These are phyloP conservation scores for Colletotrichum shisoi DNA, from an alignment of 2,329 filamentous ascomycete genomes.

Conservation along the genomic window DNA sequence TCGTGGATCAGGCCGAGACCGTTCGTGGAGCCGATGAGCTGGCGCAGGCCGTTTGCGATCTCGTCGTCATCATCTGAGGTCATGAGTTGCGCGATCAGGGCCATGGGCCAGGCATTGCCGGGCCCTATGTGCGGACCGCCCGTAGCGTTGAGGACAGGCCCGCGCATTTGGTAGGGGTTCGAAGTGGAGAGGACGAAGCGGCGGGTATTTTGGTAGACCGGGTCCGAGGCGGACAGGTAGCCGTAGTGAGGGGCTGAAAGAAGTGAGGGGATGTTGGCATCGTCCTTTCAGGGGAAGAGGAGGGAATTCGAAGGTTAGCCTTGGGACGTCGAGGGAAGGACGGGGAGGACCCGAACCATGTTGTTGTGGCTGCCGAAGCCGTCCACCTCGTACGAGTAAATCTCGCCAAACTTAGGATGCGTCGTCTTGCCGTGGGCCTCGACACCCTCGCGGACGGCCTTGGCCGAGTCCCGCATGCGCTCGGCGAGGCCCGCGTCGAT, in stretches of 20 bases:
- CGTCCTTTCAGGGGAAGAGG: conserved; percentile 52
- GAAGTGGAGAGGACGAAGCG: conserved; percentile 74
- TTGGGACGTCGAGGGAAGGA: not conserved
- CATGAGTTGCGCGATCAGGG: conserved; percentile 78
- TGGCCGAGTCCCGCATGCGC: conserved; percentile 66
- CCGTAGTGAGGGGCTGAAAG: conserved; percentile 68
- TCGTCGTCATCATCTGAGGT: conserved; percentile 79
- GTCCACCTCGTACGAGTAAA: conserved; percentile 75
- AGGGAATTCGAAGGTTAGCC: not conserved
- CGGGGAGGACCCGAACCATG: conserved; percentile 55
- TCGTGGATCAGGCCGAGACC: conserved; percentile 83
- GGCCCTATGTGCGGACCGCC: conserved; percentile 65
- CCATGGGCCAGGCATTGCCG: conserved; percentile 87
- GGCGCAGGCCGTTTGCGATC: conserved; percentile 70
- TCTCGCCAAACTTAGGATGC: conserved; percentile 67
- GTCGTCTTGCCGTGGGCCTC: conserved; percentile 72
- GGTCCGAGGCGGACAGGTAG: conserved; percentile 64
- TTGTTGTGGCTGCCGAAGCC: conserved; percentile 68
- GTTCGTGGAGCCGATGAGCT: conserved; percentile 73
- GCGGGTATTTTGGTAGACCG: conserved; percentile 76
- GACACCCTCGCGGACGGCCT: conserved; percentile 68
- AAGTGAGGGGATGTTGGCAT: conserved; percentile 69
- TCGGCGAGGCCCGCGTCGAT: conserved; percentile 61
- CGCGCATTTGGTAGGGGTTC: conserved; percentile 75
- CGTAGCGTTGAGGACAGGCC: conserved; percentile 60